A percentile compares a stretch with the other conserved stretches of the same genome.
Conservation (phyloP, 208 protist species). For the Herpetomonas tarakana region DNA sequence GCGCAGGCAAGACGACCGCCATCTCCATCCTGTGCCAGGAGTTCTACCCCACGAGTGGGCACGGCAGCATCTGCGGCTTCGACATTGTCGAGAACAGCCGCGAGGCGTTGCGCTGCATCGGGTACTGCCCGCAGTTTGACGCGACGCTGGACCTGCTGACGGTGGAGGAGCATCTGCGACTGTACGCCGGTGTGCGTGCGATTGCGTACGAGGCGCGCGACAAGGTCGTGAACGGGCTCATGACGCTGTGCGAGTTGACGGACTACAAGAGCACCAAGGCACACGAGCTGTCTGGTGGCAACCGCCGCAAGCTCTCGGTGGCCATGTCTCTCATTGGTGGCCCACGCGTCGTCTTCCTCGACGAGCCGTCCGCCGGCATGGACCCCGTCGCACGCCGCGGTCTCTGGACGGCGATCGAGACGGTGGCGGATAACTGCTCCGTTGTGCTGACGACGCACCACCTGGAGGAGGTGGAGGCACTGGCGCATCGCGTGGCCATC, state of each 20-base stretch:
- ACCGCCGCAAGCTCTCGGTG: slow-evolving; percentile 70
- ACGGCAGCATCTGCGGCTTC: slow-evolving; percentile 45
- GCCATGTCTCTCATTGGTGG: slow-evolving; percentile 68
- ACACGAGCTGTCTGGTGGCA: slow-evolving; percentile 47
- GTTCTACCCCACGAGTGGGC: slow-evolving; percentile 60
- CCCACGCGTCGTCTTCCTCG: slow-evolving; percentile 58
- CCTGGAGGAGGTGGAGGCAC: slow-evolving; percentile 91
- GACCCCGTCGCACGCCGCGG: slow-evolving; percentile 49
- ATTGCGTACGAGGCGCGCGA: slow-evolving; percentile 27
- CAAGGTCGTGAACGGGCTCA: slow-evolving; percentile 25
- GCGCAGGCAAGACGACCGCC: slow-evolving; percentile 88
- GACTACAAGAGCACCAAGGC: slow-evolving; percentile 28
- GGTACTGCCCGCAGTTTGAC: slow-evolving; percentile 94
- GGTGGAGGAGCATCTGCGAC: slow-evolving; percentile 71
- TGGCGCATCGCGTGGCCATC: slow-evolving; percentile 71
- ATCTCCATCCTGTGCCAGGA: slow-evolving; percentile 83
- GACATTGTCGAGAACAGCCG: slow-evolving; percentile 47
- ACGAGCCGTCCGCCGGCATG: slow-evolving; percentile 75
- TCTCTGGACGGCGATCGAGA: slow-evolving; percentile 70
- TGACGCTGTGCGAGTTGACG: slow-evolving; percentile 29
- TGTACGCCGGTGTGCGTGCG: slow-evolving; percentile 32
- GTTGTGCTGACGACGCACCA: slow-evolving; percentile 92
- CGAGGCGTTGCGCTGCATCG: slow-evolving; percentile 52
- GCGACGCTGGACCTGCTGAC: slow-evolving; percentile 89
- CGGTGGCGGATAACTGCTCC: slow-evolving; percentile 54